Evolutionary conservation across 2,329 filamentous ascomycete genomes (phyloP).

Genomic region (Stagonosporopsis vannaccii): DNA sequence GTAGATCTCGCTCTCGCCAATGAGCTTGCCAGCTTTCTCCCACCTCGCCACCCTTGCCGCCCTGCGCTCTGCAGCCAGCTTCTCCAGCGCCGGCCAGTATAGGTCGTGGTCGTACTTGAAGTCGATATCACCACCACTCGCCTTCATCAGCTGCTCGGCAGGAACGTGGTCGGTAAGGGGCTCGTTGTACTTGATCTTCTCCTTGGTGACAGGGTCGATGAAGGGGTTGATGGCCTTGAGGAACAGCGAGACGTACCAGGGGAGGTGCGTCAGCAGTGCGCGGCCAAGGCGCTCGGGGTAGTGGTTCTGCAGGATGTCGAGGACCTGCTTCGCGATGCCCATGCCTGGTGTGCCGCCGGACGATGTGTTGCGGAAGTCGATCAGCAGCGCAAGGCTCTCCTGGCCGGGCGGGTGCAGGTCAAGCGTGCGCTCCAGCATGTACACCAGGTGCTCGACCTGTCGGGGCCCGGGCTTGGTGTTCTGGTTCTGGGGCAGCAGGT

Average conservation of each 20-base stretch:
- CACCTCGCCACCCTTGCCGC: slow-evolving; percentile 73
- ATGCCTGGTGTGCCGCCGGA: slow-evolving; percentile 78
- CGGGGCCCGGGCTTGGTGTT: slow-evolving; percentile 87
- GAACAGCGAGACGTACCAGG: slow-evolving; percentile 90
- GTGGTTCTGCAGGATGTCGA: slow-evolving; percentile 91
- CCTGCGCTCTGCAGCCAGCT: slow-evolving; percentile 71
- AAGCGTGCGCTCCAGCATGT: slow-evolving; percentile 90
- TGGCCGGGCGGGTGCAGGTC: slow-evolving; percentile 87
- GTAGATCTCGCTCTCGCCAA: slow-evolving; percentile 89
- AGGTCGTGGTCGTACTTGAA: slow-evolving; percentile 89
- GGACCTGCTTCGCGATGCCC: slow-evolving; percentile 78
- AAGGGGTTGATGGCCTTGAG: slow-evolving; percentile 96
- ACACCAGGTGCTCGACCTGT: slow-evolving; percentile 93
- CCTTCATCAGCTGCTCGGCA: slow-evolving; percentile 79
- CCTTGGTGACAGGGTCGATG: slow-evolving; percentile 90
- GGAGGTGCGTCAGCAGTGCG: slow-evolving; percentile 89
- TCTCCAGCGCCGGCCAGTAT: slow-evolving; percentile 89
- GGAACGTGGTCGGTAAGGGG: slow-evolving; percentile 85
- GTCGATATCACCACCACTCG: slow-evolving; percentile 78
- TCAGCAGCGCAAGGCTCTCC: slow-evolving; percentile 84
- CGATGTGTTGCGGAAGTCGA: slow-evolving; percentile 88
- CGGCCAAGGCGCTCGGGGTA: slow-evolving; percentile 92
- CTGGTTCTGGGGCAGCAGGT: slow-evolving; percentile 87
- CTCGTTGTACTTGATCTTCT: slow-evolving; percentile 98
- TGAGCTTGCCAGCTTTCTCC: slow-evolving; percentile 77